Percentiles rank a stretch among this genome's conserved stretches.
Conservation (phyloP, 1,139 yeast species). For the Blastobotrys elegans region DNA sequence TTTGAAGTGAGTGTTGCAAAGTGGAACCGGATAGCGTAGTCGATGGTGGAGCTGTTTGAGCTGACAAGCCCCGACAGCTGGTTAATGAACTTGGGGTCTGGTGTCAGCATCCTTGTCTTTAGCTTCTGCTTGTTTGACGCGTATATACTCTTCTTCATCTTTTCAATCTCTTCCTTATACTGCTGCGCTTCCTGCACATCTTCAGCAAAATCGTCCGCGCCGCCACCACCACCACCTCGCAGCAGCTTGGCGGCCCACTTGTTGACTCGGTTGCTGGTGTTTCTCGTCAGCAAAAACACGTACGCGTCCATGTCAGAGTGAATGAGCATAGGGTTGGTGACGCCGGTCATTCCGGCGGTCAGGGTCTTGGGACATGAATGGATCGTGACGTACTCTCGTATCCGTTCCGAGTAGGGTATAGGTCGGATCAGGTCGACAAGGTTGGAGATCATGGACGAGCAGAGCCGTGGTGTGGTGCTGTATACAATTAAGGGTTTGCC, state of each 20-base stretch:
- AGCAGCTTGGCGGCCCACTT: conserved; percentile 8
- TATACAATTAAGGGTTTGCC: conserved; percentile 26
- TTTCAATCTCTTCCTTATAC: conserved; percentile 11
- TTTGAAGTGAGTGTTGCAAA: conserved; percentile 26
- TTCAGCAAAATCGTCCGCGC: not conserved
- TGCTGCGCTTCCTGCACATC: conserved; percentile 6
- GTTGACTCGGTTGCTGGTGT: conserved; percentile 2
- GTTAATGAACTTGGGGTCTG: conserved; percentile 21
- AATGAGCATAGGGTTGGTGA: conserved; percentile 27
- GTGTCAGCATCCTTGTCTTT: conserved; percentile 18
- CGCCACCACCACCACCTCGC: conserved; percentile 3
- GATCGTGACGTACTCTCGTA: conserved; percentile 29
- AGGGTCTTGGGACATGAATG: conserved; percentile 20
- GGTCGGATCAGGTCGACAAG: conserved; percentile 27
- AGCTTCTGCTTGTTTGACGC: conserved; percentile 15
- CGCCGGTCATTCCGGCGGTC: conserved; percentile 24
- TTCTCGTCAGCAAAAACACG: conserved; percentile 12
- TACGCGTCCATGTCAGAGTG: conserved; percentile 12
- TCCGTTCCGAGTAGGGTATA: conserved; percentile 20
- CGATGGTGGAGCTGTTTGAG: conserved; percentile 5
- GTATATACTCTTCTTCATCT: conserved; percentile 5
- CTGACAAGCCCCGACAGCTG: conserved; percentile 11
- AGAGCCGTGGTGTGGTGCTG: conserved; percentile 25
- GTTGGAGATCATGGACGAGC: conserved; percentile 26
- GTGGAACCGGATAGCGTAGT: conserved; percentile 20